Evolutionary conservation across 2,329 filamentous ascomycete species (phyloP).

Genomic region (Cephalotrichum gorgonifer): DNA sequence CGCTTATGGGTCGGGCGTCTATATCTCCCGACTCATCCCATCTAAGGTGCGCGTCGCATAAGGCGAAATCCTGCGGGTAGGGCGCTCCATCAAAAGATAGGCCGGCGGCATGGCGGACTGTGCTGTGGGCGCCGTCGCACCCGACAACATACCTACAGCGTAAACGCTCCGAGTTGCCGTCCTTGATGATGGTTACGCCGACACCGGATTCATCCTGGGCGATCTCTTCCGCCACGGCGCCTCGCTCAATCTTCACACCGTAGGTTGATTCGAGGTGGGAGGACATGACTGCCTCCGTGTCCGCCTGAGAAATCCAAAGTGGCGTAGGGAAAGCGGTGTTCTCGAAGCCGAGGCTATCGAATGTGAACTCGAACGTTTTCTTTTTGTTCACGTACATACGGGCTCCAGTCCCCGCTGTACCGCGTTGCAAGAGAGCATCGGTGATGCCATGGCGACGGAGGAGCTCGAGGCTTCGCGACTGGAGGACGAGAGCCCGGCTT

Average conservation of each 20-base stretch:
- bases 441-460: conserved; percentile 32
- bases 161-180: conserved; percentile 14
- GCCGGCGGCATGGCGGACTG: conserved; percentile 26
- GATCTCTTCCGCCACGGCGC: conserved; percentile 16
- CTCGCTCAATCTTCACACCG: conserved; percentile 17
- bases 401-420: conserved; percentile 24
- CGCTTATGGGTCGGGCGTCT: conserved; percentile 10
- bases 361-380: conserved; percentile 17
- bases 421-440: conserved; percentile 22
- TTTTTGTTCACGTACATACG: conserved; percentile 25
- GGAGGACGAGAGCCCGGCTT: conserved; percentile 32
- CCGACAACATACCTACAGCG: conserved; percentile 30
- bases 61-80: conserved; percentile 31
- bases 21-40: conserved; percentile 3
- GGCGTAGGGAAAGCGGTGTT: conserved; percentile 20
- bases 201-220: conserved; percentile 18
- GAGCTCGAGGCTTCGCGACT: conserved; percentile 38
- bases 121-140: conserved; percentile 35
- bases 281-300: conserved; percentile 22
- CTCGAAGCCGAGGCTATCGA: conserved; percentile 18
- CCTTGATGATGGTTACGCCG: conserved; percentile 13
- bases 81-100: conserved; percentile 29
- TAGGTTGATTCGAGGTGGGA: conserved; percentile 14
- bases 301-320: conserved; percentile 21
- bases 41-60: conserved; percentile 26